phyloP scores from a whole-genome alignment of 805 yeast genomes.

The Wickerhamiella nectarea region DNA sequence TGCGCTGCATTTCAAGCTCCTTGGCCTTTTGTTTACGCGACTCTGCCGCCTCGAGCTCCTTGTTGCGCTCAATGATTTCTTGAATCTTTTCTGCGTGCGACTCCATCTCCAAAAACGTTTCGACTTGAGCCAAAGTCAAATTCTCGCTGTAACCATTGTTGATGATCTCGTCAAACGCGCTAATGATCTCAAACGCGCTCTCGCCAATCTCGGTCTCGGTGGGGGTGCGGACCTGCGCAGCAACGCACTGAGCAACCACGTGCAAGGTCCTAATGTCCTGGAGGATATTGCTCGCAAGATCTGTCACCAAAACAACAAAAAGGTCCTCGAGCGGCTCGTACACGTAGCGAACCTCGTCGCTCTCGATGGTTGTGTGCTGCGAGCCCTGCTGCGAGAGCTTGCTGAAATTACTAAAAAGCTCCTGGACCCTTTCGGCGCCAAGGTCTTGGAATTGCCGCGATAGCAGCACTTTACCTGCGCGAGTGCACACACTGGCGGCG shows the following conservation, averaged over 20 bases:
- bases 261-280: slow-evolving; percentile 91
- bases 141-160: slow-evolving; percentile 83
- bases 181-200: slow-evolving; percentile 74
- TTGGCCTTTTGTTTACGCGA: slow-evolving; percentile 92
- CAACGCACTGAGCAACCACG: slow-evolving; percentile 68
- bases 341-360: slow-evolving; percentile 79
- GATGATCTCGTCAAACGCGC: slow-evolving; percentile 89
- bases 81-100: slow-evolving; percentile 97
- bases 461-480: slow-evolving; percentile 81
- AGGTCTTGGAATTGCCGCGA: slow-evolving; percentile 86
- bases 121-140: slow-evolving; percentile 65
- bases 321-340: slow-evolving; percentile 93
- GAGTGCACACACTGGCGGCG: slow-evolving; percentile 90
- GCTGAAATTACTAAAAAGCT: slow-evolving; percentile 75
- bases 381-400: slow-evolving; percentile 54
- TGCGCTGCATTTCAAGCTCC: slow-evolving; percentile 49
- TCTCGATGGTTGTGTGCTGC: slow-evolving; percentile 91
- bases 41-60: slow-evolving; percentile 92
- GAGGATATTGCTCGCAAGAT: slow-evolving; percentile 77
- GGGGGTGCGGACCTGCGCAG: slow-evolving; percentile 43
- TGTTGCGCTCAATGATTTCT: slow-evolving; percentile 92
- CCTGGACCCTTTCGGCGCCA: slow-evolving; percentile 71
- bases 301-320: slow-evolving; percentile 81
- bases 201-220: slow-evolving; percentile 67
- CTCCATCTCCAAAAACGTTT: slow-evolving; percentile 89